Base-by-base conservation (phyloP, 176 grass and related monocot species). In the Themeda triandra region DNA sequence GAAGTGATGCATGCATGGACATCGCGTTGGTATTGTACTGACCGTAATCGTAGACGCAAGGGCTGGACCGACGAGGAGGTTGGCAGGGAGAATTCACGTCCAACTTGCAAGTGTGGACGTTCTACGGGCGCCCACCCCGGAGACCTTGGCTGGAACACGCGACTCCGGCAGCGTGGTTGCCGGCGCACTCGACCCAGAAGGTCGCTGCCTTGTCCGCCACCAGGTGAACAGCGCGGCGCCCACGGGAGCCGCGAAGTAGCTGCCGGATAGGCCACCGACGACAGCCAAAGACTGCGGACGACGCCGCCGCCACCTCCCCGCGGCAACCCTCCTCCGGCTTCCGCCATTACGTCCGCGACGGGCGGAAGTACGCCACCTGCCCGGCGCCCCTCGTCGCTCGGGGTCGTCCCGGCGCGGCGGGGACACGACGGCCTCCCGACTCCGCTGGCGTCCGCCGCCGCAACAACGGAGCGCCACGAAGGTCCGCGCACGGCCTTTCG, bases 191-290 rank as follows among this genome's bases (percentile, higher is more conserved):
- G 27, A 92, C 89, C 96, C 96, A 98, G 77, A 69, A 98, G 96
- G 82, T 98, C 96, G 76, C 93, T 98, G 42, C 93, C 96, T 93
- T 98, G 85, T 98, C 96, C 41, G 87, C 87, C 27, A 98, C 89
- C 0, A 98, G 83, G 87, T 19, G 68, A 95, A 93, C 76, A 80
- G 89, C 77, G 93, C 89, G 96, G 96, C 13, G 91, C 96, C 96
- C 3, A 98, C 71, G 23, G 89, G 58, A 98, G 74, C 56, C 30
- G 87, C 95, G 13, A 97, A 92, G 81, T 91, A 97, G 88, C 51
- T 88, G 29, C 92, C 88, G 4, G 88, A 64, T 92, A 97, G 63
- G 92, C 90, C 28, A 82, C 91, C 63, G 90, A 82, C 63, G 88
- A 88, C 46, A 93, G 92, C 92, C 92, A 97, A 87, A 78, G 69